These are phyloP conservation scores for Boletus bicolor DNA, from an alignment of 768 basidiomycete genomes.

Conservation along the genomic window DNA sequence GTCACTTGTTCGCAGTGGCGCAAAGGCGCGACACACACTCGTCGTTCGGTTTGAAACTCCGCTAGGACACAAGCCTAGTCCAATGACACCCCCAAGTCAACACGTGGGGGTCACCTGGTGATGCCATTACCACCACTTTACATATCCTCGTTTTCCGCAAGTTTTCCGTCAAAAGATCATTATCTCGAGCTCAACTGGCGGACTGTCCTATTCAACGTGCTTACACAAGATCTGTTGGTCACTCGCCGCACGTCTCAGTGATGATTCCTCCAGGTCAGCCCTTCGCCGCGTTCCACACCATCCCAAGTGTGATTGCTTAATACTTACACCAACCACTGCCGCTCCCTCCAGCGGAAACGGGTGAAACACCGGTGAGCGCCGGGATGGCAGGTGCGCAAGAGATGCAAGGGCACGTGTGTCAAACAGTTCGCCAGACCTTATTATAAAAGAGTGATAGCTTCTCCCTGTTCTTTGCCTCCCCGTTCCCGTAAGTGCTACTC, in stretches of 20 bases:
- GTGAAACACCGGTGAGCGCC: conserved; percentile 6
- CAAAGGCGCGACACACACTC: no score
- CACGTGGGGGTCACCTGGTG: no score
- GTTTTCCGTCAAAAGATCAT: no score
- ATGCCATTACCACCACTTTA: no score
- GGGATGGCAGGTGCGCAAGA: neutral
- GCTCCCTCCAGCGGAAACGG: neutral
- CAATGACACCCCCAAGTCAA: neutral
- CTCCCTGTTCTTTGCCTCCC: neutral
- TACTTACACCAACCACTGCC: neutral
- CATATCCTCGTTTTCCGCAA: no score
- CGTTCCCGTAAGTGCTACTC: neutral
- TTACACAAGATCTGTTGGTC: neutral
- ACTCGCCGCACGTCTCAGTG: neutral
- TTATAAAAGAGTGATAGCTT: conserved; percentile 18
- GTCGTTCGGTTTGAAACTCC: no score
- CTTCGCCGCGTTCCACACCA: neutral
- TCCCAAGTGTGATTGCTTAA: neutral
- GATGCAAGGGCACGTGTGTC: conserved; percentile 16
- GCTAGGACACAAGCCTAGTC: no score
- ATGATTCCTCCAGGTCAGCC: no score
- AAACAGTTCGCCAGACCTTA: conserved; percentile 4
- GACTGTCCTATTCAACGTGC: no score
- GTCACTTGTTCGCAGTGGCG: neutral
- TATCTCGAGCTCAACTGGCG: no score